These are phyloP conservation scores for Aphanoascus verrucosus DNA, from an alignment of 2,329 filamentous ascomycete genomes.

Conservation along the genomic window DNA sequence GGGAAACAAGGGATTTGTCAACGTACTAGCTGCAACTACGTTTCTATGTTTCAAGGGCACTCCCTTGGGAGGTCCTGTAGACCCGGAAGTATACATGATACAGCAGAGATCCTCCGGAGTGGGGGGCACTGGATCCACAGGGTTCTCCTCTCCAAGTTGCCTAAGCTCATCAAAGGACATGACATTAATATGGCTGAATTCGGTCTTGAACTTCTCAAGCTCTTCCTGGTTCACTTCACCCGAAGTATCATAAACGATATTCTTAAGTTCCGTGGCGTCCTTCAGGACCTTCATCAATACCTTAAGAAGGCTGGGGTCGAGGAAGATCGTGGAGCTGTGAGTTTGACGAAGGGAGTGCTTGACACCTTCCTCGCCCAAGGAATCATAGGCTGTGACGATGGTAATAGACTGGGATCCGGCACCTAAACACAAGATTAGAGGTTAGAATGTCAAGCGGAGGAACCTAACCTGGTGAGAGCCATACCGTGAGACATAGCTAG, in stretches of 20 bases:
- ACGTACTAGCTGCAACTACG: slow-evolving; percentile 65
- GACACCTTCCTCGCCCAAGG: slow-evolving; percentile 27
- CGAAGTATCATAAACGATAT: slow-evolving; percentile 46
- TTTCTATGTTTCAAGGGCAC: slow-evolving; percentile 68
- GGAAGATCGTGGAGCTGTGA: slow-evolving; percentile 26
- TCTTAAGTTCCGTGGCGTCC: slow-evolving; percentile 42
- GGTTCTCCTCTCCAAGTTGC: slow-evolving; percentile 49
- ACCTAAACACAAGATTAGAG: slow-evolving; percentile 28
- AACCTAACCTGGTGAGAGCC: slow-evolving; percentile 14
- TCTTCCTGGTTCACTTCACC: slow-evolving; percentile 40
- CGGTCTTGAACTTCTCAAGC: slow-evolving; percentile 41
- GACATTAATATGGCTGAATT: slow-evolving; percentile 41
- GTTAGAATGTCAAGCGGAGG: not conserved
- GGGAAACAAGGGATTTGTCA: not conserved
- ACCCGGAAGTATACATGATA: slow-evolving; percentile 68
- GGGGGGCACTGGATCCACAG: slow-evolving; percentile 57
- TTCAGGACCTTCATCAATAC: slow-evolving; percentile 44
- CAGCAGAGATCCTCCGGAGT: slow-evolving; percentile 65
- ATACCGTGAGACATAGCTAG: slow-evolving; percentile 64
- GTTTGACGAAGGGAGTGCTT: slow-evolving; percentile 27
- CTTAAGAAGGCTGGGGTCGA: slow-evolving; percentile 32
- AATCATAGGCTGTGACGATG: slow-evolving; percentile 55
- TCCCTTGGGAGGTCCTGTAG: slow-evolving; percentile 75
- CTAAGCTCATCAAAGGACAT: slow-evolving; percentile 43
- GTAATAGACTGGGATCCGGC: slow-evolving; percentile 74